Conservation (phyloP, 768 basidiomycete species). For the Lentinula guzmanii region DNA sequence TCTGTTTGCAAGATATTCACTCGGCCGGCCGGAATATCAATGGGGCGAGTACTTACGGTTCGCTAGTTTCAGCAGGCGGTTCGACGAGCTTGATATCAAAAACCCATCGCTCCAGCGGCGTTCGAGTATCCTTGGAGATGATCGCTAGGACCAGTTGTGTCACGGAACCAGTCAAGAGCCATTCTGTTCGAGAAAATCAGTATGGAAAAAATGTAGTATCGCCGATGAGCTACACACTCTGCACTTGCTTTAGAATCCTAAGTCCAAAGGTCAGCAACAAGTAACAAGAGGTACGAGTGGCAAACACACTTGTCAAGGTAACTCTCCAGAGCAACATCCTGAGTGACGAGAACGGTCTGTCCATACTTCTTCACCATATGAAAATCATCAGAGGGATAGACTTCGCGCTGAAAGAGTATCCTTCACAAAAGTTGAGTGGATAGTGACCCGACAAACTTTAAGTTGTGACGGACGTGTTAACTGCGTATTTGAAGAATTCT, state of each 20-base stretch:
- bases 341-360: conserved; percentile 89
- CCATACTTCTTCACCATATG: conserved; percentile 99
- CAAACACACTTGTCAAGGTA: conserved; percentile 73
- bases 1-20: conserved; percentile 19
- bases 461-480: conserved; percentile 71
- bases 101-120: conserved; percentile 95
- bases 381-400: conserved; percentile 98
- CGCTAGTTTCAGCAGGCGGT: conserved; percentile 41
- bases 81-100: conserved; percentile 90
- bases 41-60: conserved; percentile 37
- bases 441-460: not conserved
- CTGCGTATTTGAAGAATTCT: conserved; percentile 99
- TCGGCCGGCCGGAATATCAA: not conserved
- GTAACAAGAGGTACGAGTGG: conserved; percentile 1
- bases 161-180: conserved; percentile 89
- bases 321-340: conserved; percentile 88
- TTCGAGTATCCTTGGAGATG: conserved; percentile 89
- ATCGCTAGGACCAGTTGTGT: conserved; percentile 94
- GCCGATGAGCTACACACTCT: conserved; percentile 51
- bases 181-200: conserved; percentile 46
- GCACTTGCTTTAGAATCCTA: conserved; percentile 88
- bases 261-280: conserved; percentile 3
- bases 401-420: conserved; percentile 93
- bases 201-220: not conserved
- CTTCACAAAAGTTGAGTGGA: conserved; percentile 31